Evolutionary conservation across 176 grass and related monocot species (phyloP), one percentile per base, ranked within the genome.

Genomic region (Cenchrus purpureus): DNA sequence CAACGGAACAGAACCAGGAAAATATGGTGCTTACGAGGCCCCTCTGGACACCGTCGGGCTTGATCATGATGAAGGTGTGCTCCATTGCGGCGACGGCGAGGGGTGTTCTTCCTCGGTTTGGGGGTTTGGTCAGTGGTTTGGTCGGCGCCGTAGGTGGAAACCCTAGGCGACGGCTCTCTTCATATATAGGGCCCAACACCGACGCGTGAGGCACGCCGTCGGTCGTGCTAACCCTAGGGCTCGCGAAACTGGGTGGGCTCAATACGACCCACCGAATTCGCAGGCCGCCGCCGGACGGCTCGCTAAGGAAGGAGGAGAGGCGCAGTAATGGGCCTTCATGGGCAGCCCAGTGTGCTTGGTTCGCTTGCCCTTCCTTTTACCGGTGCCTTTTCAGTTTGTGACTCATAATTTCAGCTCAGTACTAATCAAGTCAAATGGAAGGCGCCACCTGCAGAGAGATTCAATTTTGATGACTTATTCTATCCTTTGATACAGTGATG

Each of bases 41-140:
- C 69, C 92, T 88, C 85, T 94, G 92, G 87, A 94, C 87, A 67
- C 92, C 89, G 8, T 94, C 92, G 60, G 92, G 92, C 89, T 94
- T 94, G 89, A 91, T 94, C 92, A 94, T 94, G 89, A 94, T 87
- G 81, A 91, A 94, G 87, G 89, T 85, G 77, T 85, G 89, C 73
- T 94, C 92, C 87, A 79, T 89, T 71, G 80, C 42, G 59, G 82
- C 54, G 16, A 48, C 50, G 25, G 82, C 16, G 14, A 25, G 7
- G 12, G n/a, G 34, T 19, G 28, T 52, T 68, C 29, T 46, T 44
- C 16, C 16, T 42, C 4, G 4, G 13, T 81, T 48, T 17, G 14
- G 25, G 69, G 71, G 11, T 19, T 67, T 77, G 31, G 31, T 28
- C 50, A 32, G 31, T 43, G 52, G 20, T 61, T 73, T 60, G 9